Percentiles rank a stretch among this genome's conserved stretches.
phyloP scores from a whole-genome alignment of 192 early-diverging fungal species.

The Podochytrium sp. region DNA sequence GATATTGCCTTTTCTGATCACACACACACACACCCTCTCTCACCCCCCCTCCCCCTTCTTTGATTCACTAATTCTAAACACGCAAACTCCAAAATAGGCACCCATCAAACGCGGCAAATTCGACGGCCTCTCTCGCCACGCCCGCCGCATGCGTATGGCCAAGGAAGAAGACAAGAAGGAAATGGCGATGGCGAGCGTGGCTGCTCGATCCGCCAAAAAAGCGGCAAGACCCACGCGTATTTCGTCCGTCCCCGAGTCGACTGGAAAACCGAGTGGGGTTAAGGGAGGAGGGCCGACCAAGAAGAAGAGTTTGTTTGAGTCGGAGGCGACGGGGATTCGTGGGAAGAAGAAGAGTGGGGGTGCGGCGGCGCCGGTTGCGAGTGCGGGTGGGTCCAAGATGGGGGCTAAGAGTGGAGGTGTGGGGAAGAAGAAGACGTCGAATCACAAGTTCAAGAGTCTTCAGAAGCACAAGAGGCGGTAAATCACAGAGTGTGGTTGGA shows the following conservation, averaged over 20 bases:
- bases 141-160: constrained; percentile 46
- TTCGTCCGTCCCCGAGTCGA: constrained; percentile 1
- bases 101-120: constrained; percentile 44
- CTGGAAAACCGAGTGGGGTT: neutral
- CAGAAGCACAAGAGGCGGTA: constrained; percentile 21
- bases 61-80: neutral
- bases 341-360: neutral
- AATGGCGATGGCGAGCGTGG: constrained; percentile 33
- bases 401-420: constrained; percentile 12
- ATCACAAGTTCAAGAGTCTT: constrained; percentile 28
- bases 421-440: constrained; percentile 26
- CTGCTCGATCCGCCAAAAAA: constrained; percentile 43
- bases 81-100: neutral
- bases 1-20: constrained; percentile 26
- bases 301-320: constrained; percentile 12
- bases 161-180: constrained; percentile 50
- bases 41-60: neutral
- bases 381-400: neutral
- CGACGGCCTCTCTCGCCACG: constrained; percentile 51
- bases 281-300: neutral
- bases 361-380: neutral
- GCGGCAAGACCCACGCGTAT: constrained; percentile 24
- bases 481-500: neutral
- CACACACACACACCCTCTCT: too few species aligned
- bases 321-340: constrained; percentile 12